These are phyloP conservation scores for Teunomyces panamensis DNA, from an alignment of 805 yeast species.

Conservation along the genomic window DNA sequence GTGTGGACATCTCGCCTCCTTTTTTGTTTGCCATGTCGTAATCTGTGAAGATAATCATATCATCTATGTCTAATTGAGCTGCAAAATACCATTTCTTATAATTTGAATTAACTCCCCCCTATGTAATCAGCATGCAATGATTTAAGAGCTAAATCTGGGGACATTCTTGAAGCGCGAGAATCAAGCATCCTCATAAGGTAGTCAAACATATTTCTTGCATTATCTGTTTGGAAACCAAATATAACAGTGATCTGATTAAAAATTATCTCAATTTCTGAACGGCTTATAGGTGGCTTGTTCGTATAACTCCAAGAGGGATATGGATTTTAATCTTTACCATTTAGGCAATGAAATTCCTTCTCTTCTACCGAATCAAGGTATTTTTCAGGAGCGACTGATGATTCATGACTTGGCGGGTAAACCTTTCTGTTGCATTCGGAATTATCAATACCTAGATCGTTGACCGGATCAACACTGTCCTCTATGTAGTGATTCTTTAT, in stretches of 20 bases:
- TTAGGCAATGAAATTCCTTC: constrained; percentile 39
- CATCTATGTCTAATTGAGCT: constrained; percentile 65
- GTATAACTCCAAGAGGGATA: constrained; percentile 53
- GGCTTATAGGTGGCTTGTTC: constrained; percentile 45
- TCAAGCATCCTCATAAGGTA: constrained; percentile 60
- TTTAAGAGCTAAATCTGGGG: constrained; percentile 54
- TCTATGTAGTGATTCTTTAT: too few relatives aligned
- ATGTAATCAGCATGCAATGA: constrained; percentile 87
- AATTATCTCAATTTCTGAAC: constrained; percentile 54
- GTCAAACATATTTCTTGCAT: constrained; percentile 64
- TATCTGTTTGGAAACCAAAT: constrained; percentile 71
- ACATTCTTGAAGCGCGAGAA: constrained; percentile 66
- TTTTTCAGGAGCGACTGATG: too few relatives aligned
- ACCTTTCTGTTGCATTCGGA: too few relatives aligned
- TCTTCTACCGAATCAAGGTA: constrained; percentile 33
- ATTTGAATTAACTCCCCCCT: constrained; percentile 82
- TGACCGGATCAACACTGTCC: too few relatives aligned
- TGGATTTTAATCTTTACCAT: constrained; percentile 45
- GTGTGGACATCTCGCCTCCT: too few relatives aligned
- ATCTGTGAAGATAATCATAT: constrained; percentile 30
- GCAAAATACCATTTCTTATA: constrained; percentile 92
- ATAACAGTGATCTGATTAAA: constrained; percentile 50
- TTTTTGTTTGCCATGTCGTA: too few relatives aligned
- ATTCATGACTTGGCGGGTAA: too few relatives aligned
- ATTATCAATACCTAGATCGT: too few relatives aligned